phyloP scores from a whole-genome alignment of 208 protist species.

The Crithidia expoeki region DNA sequence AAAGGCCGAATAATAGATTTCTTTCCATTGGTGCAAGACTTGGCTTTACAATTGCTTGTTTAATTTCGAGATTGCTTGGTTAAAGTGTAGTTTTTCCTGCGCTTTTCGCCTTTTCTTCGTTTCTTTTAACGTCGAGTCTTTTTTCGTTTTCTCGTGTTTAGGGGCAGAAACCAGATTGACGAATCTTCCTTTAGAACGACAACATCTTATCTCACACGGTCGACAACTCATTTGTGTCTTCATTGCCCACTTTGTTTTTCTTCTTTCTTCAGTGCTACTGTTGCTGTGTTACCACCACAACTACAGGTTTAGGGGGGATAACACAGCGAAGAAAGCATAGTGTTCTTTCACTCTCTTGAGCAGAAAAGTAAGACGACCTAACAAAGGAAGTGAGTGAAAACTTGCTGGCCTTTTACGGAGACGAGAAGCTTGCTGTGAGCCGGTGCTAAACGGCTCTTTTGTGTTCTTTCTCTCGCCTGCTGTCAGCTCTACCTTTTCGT shows the following conservation, averaged over 20 bases:
- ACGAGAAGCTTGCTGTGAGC: not conserved
- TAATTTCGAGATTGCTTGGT: too few relatives aligned
- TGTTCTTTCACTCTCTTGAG: not conserved
- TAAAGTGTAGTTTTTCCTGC: not conserved
- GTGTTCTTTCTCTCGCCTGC: not conserved
- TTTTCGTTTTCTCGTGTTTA: constrained; percentile 7
- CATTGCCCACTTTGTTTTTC: not conserved
- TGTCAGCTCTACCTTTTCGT: not conserved
- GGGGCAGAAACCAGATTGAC: not conserved
- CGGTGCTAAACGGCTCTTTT: not conserved
- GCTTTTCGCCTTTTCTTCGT: not conserved
- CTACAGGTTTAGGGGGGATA: constrained; percentile 3
- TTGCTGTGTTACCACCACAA: not conserved
- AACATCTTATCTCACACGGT: not conserved
- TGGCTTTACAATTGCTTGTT: not conserved
- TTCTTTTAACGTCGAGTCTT: not conserved
- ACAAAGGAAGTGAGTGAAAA: not conserved
- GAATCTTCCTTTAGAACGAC: not conserved
- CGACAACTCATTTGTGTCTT: not conserved
- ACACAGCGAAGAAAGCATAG: not conserved
- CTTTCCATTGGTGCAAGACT: constrained; percentile 3
- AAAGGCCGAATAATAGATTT: not conserved
- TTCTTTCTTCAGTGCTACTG: constrained; percentile 6
- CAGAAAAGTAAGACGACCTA: not conserved
- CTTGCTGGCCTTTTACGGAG: not conserved